Percentiles rank a stretch among this genome's conserved stretches.
Conservation (phyloP, 2,329 filamentous ascomycete species). For the Lecanicillium sp. region DNA sequence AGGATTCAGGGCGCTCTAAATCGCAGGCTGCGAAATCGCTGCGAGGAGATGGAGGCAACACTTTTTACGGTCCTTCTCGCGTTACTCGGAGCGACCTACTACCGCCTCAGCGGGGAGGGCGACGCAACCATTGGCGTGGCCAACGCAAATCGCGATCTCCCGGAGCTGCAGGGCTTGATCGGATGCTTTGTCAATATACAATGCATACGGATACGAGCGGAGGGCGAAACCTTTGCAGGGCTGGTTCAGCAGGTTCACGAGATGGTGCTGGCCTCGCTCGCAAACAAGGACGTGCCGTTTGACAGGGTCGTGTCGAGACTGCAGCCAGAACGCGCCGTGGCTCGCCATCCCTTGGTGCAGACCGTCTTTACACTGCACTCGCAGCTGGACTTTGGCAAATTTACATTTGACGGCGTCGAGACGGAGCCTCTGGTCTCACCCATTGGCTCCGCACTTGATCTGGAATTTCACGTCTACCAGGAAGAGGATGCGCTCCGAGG, state of each 20-base stretch:
- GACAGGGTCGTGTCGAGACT: conserved; percentile 13
- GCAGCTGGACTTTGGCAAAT: not conserved
- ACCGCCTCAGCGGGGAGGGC: too few species aligned
- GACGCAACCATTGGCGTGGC: conserved; percentile 15
- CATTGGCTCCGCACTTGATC: not conserved
- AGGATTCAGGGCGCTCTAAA: conserved; percentile 6
- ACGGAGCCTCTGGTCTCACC: not conserved
- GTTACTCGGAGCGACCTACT: conserved; percentile 11
- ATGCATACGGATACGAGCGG: conserved; percentile 12
- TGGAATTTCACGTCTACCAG: not conserved
- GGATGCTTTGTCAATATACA: conserved; percentile 19
- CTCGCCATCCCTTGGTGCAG: conserved; percentile 11
- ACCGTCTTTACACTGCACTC: conserved; percentile 13
- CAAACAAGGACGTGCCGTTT: conserved; percentile 17
- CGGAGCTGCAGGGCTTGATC: conserved; percentile 13
- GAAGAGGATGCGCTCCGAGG: not conserved
- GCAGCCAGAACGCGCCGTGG: not conserved
- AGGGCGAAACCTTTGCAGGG: conserved; percentile 9
- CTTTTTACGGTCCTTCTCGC: conserved; percentile 10
- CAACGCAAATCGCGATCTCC: conserved; percentile 13
- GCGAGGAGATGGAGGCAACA: conserved; percentile 2
- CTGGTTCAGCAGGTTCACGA: conserved; percentile 14
- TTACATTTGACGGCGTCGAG: not conserved
- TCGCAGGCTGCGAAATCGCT: conserved; percentile 4
- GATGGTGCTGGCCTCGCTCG: conserved; percentile 7